Conservation (phyloP, 2,329 filamentous ascomycete species). For the Phaeosphaeriaceae sp. region DNA sequence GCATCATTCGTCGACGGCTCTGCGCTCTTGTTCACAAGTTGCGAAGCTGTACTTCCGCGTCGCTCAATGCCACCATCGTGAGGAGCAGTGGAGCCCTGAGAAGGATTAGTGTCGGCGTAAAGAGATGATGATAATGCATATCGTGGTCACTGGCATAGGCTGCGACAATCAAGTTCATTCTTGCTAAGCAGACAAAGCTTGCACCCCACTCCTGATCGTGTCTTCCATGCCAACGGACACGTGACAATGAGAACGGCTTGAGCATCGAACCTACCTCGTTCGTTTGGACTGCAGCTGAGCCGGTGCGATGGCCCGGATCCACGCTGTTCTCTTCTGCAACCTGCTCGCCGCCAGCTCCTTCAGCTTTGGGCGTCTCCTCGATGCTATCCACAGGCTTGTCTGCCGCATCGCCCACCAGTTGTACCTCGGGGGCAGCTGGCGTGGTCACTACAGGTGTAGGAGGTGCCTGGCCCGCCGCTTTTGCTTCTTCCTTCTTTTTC, state of each 20-base stretch:
- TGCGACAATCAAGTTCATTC: slow-evolving; percentile 29
- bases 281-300: slow-evolving; percentile 23
- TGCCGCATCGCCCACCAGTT: slow-evolving; percentile 23
- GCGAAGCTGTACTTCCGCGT: slow-evolving; percentile 25
- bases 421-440: slow-evolving; percentile 28
- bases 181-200: slow-evolving; percentile 14
- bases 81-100: slow-evolving; percentile 22
- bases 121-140: slow-evolving; percentile 11
- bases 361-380: slow-evolving; percentile 28
- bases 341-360: slow-evolving; percentile 16
- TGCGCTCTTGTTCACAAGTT: slow-evolving; percentile 21
- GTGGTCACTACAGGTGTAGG: slow-evolving; percentile 33
- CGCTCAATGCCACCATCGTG: slow-evolving; percentile 19
- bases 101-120: slow-evolving; percentile 21
- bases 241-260: slow-evolving; percentile 3
- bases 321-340: slow-evolving; percentile 17
- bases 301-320: slow-evolving; percentile 21
- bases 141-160: slow-evolving; percentile 29
- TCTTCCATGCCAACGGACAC: slow-evolving; percentile 8
- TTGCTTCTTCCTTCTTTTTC: slow-evolving; percentile 63
- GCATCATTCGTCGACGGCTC: slow-evolving; percentile 28
- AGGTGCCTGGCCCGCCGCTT: slow-evolving; percentile 38
- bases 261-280: slow-evolving; percentile 34
- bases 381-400: slow-evolving; percentile 41
- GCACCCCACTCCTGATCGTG: slow-evolving; percentile 9